A percentile compares a stretch with the other conserved stretches of the same genome.
These are phyloP conservation scores for Camelina laxa DNA, from an alignment of 345 rosid species.

Conservation along the genomic window DNA sequence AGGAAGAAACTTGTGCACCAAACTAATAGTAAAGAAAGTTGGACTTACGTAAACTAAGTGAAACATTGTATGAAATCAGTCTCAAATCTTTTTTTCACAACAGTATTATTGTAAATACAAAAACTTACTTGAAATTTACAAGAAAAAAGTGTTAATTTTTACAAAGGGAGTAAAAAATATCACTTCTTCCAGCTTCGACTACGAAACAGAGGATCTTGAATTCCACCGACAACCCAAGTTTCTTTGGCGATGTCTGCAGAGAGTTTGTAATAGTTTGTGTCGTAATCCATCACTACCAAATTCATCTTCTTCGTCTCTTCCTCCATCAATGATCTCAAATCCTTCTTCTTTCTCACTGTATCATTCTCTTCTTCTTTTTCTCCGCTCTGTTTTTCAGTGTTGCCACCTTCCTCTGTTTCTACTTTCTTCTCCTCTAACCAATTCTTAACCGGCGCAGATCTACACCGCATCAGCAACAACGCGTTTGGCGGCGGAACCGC, in stretches of 20 bases:
- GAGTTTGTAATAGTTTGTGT: slow-evolving; percentile 62
- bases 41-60: not conserved
- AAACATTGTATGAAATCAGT: slow-evolving; percentile 6
- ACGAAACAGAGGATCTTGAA: slow-evolving; percentile 58
- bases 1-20: too few relatives aligned
- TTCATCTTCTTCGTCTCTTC: slow-evolving; percentile 58
- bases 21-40: too few relatives aligned
- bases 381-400: slow-evolving; percentile 21
- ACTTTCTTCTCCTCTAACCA: slow-evolving; percentile 47
- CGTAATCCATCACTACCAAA: slow-evolving; percentile 58
- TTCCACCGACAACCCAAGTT: slow-evolving; percentile 83
- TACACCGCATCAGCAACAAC: slow-evolving; percentile 75
- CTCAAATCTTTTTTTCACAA: slow-evolving; percentile 1
- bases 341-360: slow-evolving; percentile 42
- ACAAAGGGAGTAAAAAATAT: slow-evolving; percentile 16
- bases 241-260: slow-evolving; percentile 76
- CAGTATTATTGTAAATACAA: slow-evolving; percentile 1
- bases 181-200: slow-evolving; percentile 84
- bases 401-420: slow-evolving; percentile 26
- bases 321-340: slow-evolving; percentile 63
- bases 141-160: not conserved
- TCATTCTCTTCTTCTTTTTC: slow-evolving; percentile 30
- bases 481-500: slow-evolving; percentile 82
- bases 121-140: slow-evolving; percentile 13
- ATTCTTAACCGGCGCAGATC: slow-evolving; percentile 80